Percentiles rank a stretch among this genome's conserved stretches.
Evolutionary conservation across 257 asterid genomes (phyloP).

Genomic region (Dorcoceras hygrometricum): DNA sequence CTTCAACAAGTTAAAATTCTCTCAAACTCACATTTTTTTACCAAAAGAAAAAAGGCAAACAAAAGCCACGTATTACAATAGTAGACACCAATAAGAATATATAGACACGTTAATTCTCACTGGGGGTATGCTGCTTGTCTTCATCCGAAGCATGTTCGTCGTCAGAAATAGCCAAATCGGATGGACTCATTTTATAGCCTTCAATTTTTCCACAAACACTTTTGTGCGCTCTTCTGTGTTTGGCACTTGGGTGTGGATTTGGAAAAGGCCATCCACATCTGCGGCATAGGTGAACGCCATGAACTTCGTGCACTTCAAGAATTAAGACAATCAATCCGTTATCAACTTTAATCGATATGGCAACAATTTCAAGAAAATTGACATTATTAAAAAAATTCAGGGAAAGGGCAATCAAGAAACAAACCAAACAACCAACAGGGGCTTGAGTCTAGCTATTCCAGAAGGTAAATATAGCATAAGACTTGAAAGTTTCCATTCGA

Average conservation of each 20-base stretch:
- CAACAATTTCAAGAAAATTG: constrained; percentile 8
- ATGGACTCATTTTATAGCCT: constrained; percentile 48
- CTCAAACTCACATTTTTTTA: background rate
- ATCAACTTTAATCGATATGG: constrained; percentile 3
- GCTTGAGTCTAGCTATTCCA: background rate
- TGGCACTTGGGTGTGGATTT: constrained; percentile 87
- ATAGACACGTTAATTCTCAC: constrained; percentile 37
- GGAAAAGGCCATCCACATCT: constrained; percentile 97
- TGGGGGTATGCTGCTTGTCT: constrained; percentile 47
- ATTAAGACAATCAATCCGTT: constrained; percentile 16
- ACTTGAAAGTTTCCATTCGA: no score
- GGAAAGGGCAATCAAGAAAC: constrained; percentile 19
- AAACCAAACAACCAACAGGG: background rate
- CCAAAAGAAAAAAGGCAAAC: background rate
- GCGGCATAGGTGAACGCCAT: constrained; percentile 61
- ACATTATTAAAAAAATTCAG: constrained; percentile 11
- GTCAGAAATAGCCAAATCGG: constrained; percentile 44
- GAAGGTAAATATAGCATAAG: background rate
- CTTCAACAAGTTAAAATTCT: constrained; percentile 34
- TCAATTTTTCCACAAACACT: constrained; percentile 76
- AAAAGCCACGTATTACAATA: constrained; percentile 3
- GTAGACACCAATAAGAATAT: constrained; percentile 11
- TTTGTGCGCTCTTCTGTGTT: constrained; percentile 84
- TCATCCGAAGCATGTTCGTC: constrained; percentile 64
- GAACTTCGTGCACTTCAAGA: constrained; percentile 57